Conservation (phyloP, 306 rosid species). For the Albizia julibrissin region DNA sequence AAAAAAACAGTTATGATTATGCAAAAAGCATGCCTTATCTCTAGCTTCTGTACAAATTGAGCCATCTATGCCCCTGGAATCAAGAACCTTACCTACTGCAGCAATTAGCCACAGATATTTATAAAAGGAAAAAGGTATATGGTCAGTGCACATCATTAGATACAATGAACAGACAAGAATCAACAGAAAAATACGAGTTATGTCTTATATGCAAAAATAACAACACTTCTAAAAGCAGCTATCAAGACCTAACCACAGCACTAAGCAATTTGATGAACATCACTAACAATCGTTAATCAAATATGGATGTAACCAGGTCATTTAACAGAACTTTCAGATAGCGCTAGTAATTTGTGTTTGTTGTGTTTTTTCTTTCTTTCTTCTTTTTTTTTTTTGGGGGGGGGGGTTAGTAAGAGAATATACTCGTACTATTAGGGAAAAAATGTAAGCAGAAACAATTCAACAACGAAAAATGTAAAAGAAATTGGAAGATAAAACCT, state of each 20-base stretch:
- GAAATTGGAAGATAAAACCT: slow-evolving; percentile 72
- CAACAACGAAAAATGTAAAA: neutral
- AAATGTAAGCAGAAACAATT: neutral
- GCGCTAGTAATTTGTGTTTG: neutral
- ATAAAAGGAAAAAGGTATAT: slow-evolving; percentile 28
- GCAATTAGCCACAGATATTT: slow-evolving; percentile 18
- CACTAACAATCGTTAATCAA: neutral
- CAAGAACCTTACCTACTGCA: slow-evolving; percentile 45
- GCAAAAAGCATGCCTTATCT: slow-evolving; percentile 61
- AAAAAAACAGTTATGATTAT: neutral
- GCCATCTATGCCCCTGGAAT: slow-evolving; percentile 43
- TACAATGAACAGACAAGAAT: neutral
- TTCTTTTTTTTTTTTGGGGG: too few species aligned
- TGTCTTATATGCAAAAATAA: neutral
- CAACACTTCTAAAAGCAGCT: neutral
- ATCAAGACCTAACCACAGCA: slow-evolving; percentile 15
- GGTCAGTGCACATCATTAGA: slow-evolving; percentile 36
- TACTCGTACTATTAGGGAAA: neutral
- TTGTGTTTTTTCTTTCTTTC: too few species aligned
- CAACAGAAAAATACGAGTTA: neutral
- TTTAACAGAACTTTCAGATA: slow-evolving; percentile 12
- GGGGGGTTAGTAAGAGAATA: neutral
- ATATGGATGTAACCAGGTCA: neutral
- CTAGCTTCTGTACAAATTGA: slow-evolving; percentile 44
- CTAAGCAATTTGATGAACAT: neutral